A percentile compares a stretch with the other conserved stretches of the same genome.
phyloP scores from a whole-genome alignment of 805 yeast species.

The Phaffomyces opuntiae region DNA sequence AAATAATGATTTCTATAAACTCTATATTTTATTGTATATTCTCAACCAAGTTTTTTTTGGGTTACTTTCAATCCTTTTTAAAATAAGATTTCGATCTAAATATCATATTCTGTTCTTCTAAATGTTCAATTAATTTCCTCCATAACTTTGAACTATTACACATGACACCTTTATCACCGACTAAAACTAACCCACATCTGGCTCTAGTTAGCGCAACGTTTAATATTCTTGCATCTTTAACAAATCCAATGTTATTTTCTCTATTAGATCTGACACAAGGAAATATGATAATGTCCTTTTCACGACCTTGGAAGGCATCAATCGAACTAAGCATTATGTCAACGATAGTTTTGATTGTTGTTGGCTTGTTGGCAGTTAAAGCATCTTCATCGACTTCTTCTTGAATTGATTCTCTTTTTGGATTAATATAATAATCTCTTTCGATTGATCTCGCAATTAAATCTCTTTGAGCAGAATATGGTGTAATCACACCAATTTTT shows the following conservation, averaged over 20 bases:
- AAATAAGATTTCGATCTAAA: too few species aligned
- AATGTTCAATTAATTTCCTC: too few species aligned
- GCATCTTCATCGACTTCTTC: conserved; percentile 52
- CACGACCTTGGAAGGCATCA: conserved; percentile 87
- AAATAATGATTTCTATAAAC: too few species aligned
- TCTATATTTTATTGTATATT: too few species aligned
- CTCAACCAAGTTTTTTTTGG: too few species aligned
- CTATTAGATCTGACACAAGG: conserved; percentile 67
- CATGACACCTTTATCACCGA: conserved; percentile 2
- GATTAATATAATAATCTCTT: conserved; percentile 49
- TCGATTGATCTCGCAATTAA: conserved; percentile 44
- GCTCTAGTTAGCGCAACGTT: conserved; percentile 48
- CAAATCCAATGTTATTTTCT: conserved; percentile 47
- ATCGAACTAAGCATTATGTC: conserved; percentile 49
- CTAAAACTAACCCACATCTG: conserved; percentile 6
- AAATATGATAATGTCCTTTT: conserved; percentile 70
- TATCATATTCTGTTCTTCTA: too few species aligned
- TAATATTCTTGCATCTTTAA: conserved; percentile 51
- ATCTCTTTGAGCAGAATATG: conserved; percentile 73
- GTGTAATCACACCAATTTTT: conserved; percentile 62
- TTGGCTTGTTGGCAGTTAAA: conserved; percentile 8
- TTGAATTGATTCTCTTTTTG: conserved; percentile 37
- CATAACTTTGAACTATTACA: too few species aligned
- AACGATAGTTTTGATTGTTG: conserved; percentile 28
- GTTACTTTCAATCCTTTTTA: too few species aligned